Base-by-base conservation (phyloP, 805 yeast species). In the Scheffersomyces spartinae region DNA sequence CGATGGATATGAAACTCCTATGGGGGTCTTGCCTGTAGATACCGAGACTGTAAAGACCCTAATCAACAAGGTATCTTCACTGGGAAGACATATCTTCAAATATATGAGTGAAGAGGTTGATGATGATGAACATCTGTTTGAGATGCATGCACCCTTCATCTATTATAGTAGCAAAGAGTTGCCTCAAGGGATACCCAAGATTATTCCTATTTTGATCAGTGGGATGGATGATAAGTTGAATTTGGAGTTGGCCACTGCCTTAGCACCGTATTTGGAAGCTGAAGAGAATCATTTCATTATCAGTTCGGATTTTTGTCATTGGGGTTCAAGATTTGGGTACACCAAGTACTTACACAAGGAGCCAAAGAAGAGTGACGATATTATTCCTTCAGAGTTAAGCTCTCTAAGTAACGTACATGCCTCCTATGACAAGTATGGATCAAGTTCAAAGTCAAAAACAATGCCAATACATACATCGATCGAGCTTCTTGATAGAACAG, bases 221-320 rank as follows among this genome's bases (percentile, higher is more conserved):
- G 72, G 71, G 9, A 55, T 76, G 18, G 68, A 66, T 27, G 55
- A 56, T 9, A 32, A 31, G 3, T 52, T 65, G 23, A 71, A 69
- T 27, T 35, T 43, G 6, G 44, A 50, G 10, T 40, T 81, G 10
- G 76, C 76, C 0, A 37, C 42, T 3, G 38, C 56, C 2, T 52
- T 88, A 28, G 45, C 50, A 7, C 71, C 76, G 2, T 77, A 64
- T 39, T 42, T 83, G 26, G 47, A 47, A 5, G 67, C 74, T 38
- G 63, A 66, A 16, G 50, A 52, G 13, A 72, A 71, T 39, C 75
- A 83, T 2, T 81, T 91, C 47, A 71, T 83, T 9, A 64, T 91
- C 4, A 80, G 94, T 45, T 71, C 88, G 2, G 98, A 91, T 55
- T 91, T 91, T 42, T 86, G 96, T 44, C 98, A 91, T 46, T 91